Evolutionary conservation across 345 rosid species (phyloP), one percentile per base, ranked within the genome.

Genomic region (Salix caprea): DNA sequence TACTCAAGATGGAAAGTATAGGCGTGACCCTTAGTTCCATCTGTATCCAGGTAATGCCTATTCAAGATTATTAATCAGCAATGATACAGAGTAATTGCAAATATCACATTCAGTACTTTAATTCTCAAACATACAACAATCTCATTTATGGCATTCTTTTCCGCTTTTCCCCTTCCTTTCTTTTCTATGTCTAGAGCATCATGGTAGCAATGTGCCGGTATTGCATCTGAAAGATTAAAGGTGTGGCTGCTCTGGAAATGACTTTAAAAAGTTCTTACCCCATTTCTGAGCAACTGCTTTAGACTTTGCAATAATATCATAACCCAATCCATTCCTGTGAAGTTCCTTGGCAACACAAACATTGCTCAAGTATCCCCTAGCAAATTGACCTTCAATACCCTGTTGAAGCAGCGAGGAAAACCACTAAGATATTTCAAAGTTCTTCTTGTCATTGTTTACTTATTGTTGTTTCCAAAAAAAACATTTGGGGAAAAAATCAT

Each of bases 331-430:
- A 67, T 90, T 90, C 61, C 94, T 82, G 2, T 90, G 97, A 60
- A 94, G 88, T 75, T 94, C 97, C 87, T 84, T 87, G 1, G 97
- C 98, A 67, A 92, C 92, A 79, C 94, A 92, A 10, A 92, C 92
- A 73, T 94, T 94, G 89, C 94, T 94, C 78, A 94, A 67, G 85
- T 94, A 92, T 58, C 94, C 98, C 79, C 98, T 91, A 1, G 88
- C 88, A 77, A 87, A 87, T 72, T 90, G 92, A 61, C 85, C 90
- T 80, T 82, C 92, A 72, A 82, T 79, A 6, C 91, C 97, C 96
- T 90, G 77, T 71, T 44, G 40, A 54, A 71, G 67, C 37, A 66
- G 48, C 4, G 13, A 12, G 50, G 50, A 44, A 44, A 44, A 56
- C 16, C 28, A 39, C 23, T 54, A 70, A 24, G 64, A 12, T 52